phyloP scores from a whole-genome alignment of 1,139 yeast species.

The Blastobotrys illinoisensis region DNA sequence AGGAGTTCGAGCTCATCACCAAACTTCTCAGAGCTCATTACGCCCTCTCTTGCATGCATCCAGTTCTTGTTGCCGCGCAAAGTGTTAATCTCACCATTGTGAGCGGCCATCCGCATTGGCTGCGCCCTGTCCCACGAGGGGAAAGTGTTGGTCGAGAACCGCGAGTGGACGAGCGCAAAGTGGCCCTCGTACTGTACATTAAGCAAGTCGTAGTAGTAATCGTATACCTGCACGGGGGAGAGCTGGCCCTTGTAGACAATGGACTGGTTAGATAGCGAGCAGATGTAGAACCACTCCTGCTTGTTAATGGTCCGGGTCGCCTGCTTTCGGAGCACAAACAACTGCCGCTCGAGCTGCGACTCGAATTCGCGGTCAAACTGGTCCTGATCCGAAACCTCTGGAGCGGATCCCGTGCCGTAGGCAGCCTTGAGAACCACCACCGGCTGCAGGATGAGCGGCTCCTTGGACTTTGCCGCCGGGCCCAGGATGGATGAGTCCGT shows the following conservation, averaged over 20 bases:
- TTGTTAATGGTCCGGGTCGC: conserved; percentile 86
- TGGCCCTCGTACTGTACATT: conserved; percentile 93
- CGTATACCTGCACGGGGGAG: conserved; percentile 93
- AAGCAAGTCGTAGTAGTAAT: conserved; percentile 86
- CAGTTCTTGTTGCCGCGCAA: conserved; percentile 96
- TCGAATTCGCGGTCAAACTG: conserved; percentile 53
- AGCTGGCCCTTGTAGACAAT: conserved; percentile 97
- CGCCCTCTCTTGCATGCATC: conserved; percentile 99
- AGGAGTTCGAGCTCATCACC: conserved; percentile 88
- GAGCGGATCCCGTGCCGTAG: conserved; percentile 38
- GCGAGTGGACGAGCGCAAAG: conserved; percentile 92
- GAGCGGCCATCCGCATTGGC: conserved; percentile 96
- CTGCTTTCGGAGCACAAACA: conserved; percentile 83
- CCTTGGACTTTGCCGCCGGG: conserved; percentile 91
- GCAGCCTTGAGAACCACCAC: conserved; percentile 65
- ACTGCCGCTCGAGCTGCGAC: conserved; percentile 71
- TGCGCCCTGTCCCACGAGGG: conserved; percentile 99
- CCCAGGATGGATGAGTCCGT: conserved; percentile 90
- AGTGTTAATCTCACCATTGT: conserved; percentile 97
- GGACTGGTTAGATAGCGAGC: conserved; percentile 82
- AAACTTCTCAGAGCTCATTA: conserved; percentile 79
- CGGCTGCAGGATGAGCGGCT: conserved; percentile 88
- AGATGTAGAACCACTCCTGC: conserved; percentile 96
- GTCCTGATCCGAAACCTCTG: conserved; percentile 32
- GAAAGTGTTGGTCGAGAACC: conserved; percentile 96